These are phyloP conservation scores for Elsinoe ampelina DNA, from an alignment of 2,329 filamentous ascomycete genomes.

Conservation along the genomic window DNA sequence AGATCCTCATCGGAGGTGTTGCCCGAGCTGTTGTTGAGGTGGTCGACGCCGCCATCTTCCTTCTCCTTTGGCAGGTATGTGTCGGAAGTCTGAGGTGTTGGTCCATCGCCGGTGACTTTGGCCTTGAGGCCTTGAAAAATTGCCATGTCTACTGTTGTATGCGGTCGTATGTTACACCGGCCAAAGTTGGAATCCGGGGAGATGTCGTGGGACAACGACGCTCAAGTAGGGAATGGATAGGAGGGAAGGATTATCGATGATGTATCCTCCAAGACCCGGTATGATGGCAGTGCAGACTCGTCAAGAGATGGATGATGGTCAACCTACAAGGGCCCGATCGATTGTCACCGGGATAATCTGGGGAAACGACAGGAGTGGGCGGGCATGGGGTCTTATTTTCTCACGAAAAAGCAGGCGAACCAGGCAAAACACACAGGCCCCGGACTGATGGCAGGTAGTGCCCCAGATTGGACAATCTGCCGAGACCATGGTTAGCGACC, in stretches of 20 bases:
- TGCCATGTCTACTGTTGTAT: background rate
- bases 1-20: constrained; percentile 1
- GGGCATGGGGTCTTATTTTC: background rate
- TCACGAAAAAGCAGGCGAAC: constrained; percentile 1
- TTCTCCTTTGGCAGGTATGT: constrained; percentile 7
- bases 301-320: background rate
- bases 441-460: constrained; percentile 1
- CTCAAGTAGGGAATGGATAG: background rate
- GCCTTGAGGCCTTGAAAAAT: constrained; percentile 4
- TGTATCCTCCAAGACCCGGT: constrained; percentile 2
- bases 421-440: constrained; percentile 6
- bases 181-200: background rate
- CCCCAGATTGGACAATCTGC: constrained; percentile 9
- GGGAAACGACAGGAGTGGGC: background rate
- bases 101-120: background rate
- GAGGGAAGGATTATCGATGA: background rate
- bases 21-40: constrained; percentile 11
- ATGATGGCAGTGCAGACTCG: constrained; percentile 7
- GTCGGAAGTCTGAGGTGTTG: constrained; percentile 3
- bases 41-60: constrained; percentile 4
- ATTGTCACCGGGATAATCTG: constrained; percentile 12
- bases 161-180: background rate
- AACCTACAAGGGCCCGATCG: constrained; percentile 6
- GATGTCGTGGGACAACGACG: background rate
- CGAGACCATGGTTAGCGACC: constrained; percentile 2